phyloP scores from a whole-genome alignment of 345 rosid genomes.

The Citrus maxima region DNA sequence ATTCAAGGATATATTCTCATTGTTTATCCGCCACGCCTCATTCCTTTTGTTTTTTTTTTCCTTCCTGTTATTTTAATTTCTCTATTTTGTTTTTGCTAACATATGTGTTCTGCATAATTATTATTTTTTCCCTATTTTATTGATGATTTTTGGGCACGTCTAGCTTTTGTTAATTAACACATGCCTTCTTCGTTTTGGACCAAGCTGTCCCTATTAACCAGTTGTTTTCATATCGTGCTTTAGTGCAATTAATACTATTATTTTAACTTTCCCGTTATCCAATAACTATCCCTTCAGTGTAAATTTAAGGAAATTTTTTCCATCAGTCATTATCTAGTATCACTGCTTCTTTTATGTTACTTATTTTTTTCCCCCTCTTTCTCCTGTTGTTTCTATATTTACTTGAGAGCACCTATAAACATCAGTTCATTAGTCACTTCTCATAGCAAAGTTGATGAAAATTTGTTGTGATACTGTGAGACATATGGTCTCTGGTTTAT shows the following conservation, averaged over 20 bases:
- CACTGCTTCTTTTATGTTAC: not conserved
- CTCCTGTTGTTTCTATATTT: not conserved
- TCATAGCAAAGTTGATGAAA: constrained; percentile 4
- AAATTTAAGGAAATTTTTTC: not conserved
- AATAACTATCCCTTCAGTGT: not conserved
- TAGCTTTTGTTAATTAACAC: constrained; percentile 23
- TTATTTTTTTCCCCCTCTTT: not conserved
- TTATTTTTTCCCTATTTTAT: constrained; percentile 29
- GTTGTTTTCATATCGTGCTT: constrained; percentile 18
- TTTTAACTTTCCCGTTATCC: constrained; percentile 17
- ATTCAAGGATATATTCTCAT: constrained; percentile 50
- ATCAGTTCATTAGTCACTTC: constrained; percentile 2
- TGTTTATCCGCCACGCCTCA: constrained; percentile 71
- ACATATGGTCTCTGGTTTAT: constrained; percentile 35
- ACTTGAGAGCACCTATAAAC: constrained; percentile 22
- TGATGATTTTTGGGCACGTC: constrained; percentile 49
- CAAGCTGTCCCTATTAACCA: constrained; percentile 25
- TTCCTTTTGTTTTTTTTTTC: constrained; percentile 10
- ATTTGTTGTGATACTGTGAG: constrained; percentile 32
- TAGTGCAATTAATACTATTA: not conserved
- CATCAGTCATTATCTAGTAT: not conserved
- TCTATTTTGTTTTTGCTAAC: not conserved
- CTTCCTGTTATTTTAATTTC: not conserved
- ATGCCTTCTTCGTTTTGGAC: constrained; percentile 34
- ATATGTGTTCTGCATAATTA: constrained; percentile 31